A percentile compares a stretch with the other conserved stretches of the same genome.
These are phyloP conservation scores for Fusarium floridanum DNA, from an alignment of 2,329 filamentous ascomycete genomes.

Conservation along the genomic window DNA sequence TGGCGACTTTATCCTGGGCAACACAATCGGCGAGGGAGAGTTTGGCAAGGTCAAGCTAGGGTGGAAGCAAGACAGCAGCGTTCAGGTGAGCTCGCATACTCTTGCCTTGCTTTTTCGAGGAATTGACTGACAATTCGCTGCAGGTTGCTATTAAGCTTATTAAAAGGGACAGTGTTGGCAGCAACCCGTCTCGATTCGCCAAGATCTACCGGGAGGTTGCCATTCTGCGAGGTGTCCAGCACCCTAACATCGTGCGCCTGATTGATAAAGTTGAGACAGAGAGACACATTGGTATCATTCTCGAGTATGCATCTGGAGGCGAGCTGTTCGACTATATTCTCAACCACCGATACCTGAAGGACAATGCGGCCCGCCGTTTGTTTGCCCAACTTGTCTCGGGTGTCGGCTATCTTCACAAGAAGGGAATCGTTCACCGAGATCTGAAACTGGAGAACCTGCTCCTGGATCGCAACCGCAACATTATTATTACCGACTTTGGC, in stretches of 20 bases:
- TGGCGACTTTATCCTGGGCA: constrained; percentile 94
- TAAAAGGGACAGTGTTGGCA: constrained; percentile 88
- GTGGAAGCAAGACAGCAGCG: constrained; percentile 95
- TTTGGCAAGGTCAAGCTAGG: constrained; percentile 99
- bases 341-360: constrained; percentile 96
- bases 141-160: constrained; percentile 98
- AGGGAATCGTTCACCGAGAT: constrained; percentile 97
- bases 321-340: constrained; percentile 99
- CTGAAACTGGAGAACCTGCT: constrained; percentile 96
- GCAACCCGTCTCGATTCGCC: constrained; percentile 87
- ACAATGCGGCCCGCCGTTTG: constrained; percentile 87
- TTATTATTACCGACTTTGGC: constrained; percentile 99
- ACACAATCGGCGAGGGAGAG: constrained; percentile 96
- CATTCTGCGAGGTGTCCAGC: constrained; percentile 87
- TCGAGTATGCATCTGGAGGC: constrained; percentile 97
- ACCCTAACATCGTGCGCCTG: constrained; percentile 95
- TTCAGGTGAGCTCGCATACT: constrained; percentile 68
- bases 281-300: constrained; percentile 95
- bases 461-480: constrained; percentile 95
- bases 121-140: constrained; percentile 24
- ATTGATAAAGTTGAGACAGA: constrained; percentile 99
- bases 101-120: not conserved
- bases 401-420: constrained; percentile 97
- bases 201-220: constrained; percentile 98
- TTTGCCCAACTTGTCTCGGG: constrained; percentile 97